Base-by-base conservation (phyloP, 768 basidiomycete species). In the Chalciporus piperatus region DNA sequence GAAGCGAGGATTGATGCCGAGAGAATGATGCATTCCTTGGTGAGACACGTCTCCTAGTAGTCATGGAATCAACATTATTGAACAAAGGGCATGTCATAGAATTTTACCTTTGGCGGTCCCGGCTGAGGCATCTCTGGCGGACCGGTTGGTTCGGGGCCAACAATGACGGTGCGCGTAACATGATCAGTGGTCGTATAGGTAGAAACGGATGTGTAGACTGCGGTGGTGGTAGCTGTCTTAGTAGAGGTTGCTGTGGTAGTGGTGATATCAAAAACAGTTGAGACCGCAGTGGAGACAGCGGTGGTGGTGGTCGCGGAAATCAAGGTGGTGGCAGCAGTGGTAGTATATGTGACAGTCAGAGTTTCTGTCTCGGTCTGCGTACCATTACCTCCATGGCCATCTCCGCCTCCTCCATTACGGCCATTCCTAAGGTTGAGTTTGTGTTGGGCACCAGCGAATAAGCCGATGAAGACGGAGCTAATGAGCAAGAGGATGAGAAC, bases 381-480 rank as follows among this genome's bases (percentile, higher is more conserved):
- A 61, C 63, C 62, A 61, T 69, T 66, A 68, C 67, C 63, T 33
- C 45, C 59, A 52, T 60, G 55, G 27, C 52, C 45, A 38, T 59
- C 57, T 33, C 51, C 64, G 22, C 69, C 66, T 25, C 58, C 59
- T 6, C 55, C 55, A 13, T 63, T 60, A 51, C 65, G 70, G 25
- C 70, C 74, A 12, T 76, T 70, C 41, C 73, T 74, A n/a, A 76
- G 61, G 54, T 81, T 80, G 47, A 93, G 76, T 54, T 83, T 85
- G 63, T 89, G 87, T 65, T 92, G 83, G 1, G 87, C 85, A 10
- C 97, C 97, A 28, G 92, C 87, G 68, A 94, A 98, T 5, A 99
- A 75, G 10, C 96, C 96, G 54, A 95, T 85, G 69, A 96, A 95
- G n/a, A 91, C 77, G 7, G 90, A 88, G 57, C 82, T 84, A 43